A percentile compares a stretch with the other conserved stretches of the same genome.
Evolutionary conservation across 257 asterid genomes (phyloP).

Genomic region (Misopates orontium): DNA sequence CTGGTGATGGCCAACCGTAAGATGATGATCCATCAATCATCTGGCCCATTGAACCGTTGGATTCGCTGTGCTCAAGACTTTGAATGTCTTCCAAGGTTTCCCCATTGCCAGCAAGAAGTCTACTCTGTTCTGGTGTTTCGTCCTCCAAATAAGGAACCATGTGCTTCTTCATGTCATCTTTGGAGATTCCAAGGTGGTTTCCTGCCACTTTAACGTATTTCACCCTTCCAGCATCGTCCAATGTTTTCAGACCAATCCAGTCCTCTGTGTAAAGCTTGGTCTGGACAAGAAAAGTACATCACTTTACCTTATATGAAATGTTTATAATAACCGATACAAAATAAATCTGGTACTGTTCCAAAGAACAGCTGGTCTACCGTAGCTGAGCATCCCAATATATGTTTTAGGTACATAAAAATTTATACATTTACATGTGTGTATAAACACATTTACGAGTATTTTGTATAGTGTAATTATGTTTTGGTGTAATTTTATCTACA

Average conservation of each 20-base stretch:
- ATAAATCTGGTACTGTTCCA: no score
- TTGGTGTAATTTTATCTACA: no score
- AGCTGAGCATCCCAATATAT: no score
- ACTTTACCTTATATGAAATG: not conserved
- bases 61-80: slow-evolving; percentile 14
- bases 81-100: not conserved
- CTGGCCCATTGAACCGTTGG: slow-evolving; percentile 15
- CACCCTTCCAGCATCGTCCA: slow-evolving; percentile 73
- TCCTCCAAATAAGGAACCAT: slow-evolving; percentile 66
- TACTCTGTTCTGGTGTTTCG: slow-evolving; percentile 19
- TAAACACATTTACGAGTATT: no score
- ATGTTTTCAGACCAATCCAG: slow-evolving; percentile 79
- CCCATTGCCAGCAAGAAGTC: not conserved
- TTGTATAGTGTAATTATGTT: no score
- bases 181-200: slow-evolving; percentile 77
- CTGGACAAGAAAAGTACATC: slow-evolving; percentile 27
- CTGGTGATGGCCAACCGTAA: slow-evolving; percentile 38
- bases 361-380: no score
- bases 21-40: slow-evolving; percentile 37
- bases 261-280: slow-evolving; percentile 70
- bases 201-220: slow-evolving; percentile 63
- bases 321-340: no score
- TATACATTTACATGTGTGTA: no score
- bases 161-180: slow-evolving; percentile 60
- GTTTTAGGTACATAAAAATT: no score